These are phyloP conservation scores for Camelina sativa DNA, from an alignment of 345 rosid genomes.

Conservation along the genomic window DNA sequence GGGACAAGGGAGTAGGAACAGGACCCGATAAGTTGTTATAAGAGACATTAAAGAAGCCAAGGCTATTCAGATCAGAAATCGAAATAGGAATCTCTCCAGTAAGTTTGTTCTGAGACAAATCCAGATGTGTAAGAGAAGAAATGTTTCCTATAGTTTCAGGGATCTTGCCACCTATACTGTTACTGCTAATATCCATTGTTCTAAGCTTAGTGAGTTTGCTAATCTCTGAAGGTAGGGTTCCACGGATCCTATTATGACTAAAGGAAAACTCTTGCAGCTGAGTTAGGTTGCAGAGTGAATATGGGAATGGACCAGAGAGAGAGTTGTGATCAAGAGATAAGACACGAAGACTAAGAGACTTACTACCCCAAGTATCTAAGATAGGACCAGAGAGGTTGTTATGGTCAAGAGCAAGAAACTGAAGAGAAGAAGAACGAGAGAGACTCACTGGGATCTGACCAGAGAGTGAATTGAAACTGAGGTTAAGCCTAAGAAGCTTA, in stretches of 20 bases:
- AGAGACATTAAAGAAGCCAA: conserved; percentile 75
- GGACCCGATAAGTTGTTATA: conserved; percentile 84
- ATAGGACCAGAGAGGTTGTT: conserved; percentile 65
- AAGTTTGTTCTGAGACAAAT: conserved; percentile 65
- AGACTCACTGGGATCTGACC: conserved; percentile 58
- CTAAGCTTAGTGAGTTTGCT: conserved; percentile 62
- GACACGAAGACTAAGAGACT: conserved; percentile 42
- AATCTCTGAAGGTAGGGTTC: conserved; percentile 57
- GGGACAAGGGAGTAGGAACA: conserved; percentile 71
- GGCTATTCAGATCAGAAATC: conserved; percentile 53
- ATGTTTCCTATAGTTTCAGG: conserved; percentile 61
- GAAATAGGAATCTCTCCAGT: conserved; percentile 76
- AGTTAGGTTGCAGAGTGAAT: conserved; percentile 51
- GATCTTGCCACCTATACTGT: conserved; percentile 62
- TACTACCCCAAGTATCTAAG: conserved; percentile 54
- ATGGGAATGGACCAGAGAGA: conserved; percentile 63
- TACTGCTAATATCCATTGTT: conserved; percentile 62
- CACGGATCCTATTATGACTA: conserved; percentile 62
- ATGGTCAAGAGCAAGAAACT: conserved; percentile 59
- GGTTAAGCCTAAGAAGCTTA: conserved; percentile 64
- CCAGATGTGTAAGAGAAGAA: conserved; percentile 52
- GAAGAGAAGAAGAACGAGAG: conserved; percentile 55
- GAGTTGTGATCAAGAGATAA: conserved; percentile 52
- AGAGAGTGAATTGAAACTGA: conserved; percentile 63
- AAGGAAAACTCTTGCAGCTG: conserved; percentile 61